Conservation (phyloP, 768 basidiomycete genomes). For the Boletus rufocinnamomeus region DNA sequence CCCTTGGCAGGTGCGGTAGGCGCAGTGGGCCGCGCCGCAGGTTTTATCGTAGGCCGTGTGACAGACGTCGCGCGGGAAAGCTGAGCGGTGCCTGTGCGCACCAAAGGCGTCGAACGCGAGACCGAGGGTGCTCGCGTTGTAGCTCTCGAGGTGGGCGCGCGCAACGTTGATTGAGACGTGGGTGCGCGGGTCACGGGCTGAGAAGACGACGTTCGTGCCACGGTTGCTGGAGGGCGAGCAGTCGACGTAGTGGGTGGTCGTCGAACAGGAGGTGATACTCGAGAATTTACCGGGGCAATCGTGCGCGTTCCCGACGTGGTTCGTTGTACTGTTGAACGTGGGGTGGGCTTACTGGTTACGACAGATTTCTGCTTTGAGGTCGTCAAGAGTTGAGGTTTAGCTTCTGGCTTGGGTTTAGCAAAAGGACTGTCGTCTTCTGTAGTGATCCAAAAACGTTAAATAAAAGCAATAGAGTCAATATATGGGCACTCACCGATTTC, state of each 20-base stretch:
- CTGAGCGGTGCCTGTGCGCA: constrained; percentile 4
- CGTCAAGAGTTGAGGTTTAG: constrained; percentile 15
- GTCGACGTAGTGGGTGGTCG: constrained; percentile 11
- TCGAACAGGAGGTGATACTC: constrained; percentile 11
- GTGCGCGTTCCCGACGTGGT: constrained; percentile 3
- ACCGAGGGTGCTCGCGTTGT: constrained; percentile 24
- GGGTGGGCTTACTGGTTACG: not conserved
- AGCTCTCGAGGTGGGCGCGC: constrained; percentile 18
- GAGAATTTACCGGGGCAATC: constrained; percentile 4
- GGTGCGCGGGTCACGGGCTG: constrained; percentile 28
- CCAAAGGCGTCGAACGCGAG: constrained; percentile 21
- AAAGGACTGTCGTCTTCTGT: constrained; percentile 36
- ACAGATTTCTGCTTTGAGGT: not conserved
- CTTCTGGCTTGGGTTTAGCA: constrained; percentile 10
- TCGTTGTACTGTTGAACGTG: constrained; percentile 16
- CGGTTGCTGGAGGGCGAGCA: constrained; percentile 10
- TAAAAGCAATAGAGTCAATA: not conserved
- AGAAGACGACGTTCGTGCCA: constrained; percentile 13
- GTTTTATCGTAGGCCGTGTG: constrained; percentile 12
- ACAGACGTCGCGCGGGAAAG: constrained; percentile 11
- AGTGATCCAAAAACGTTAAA: not conserved
- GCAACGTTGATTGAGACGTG: constrained; percentile 24
- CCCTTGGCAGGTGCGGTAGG: constrained; percentile 4
- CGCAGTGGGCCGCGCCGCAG: constrained; percentile 10
- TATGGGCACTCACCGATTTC: constrained; percentile 27